A percentile compares a stretch with the other conserved stretches of the same genome.
phyloP scores from a whole-genome alignment of 1,139 yeast species.

The Yamadazyma kanchanaburiensis region DNA sequence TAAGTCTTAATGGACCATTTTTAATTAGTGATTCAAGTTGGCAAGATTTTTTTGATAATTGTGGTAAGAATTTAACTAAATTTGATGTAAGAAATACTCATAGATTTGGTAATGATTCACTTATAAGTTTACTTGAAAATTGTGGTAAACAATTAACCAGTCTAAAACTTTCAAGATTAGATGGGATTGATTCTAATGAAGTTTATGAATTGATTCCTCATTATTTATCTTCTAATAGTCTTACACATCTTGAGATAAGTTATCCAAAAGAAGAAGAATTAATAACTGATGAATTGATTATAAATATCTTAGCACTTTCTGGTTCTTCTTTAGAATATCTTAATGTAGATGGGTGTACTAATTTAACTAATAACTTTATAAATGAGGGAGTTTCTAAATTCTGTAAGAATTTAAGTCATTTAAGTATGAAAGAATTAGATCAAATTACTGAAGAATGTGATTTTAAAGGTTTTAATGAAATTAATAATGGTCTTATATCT shows the following conservation, averaged over 20 bases:
- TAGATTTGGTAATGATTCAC: conserved; percentile 66
- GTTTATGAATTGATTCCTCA: conserved; percentile 67
- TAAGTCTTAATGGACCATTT: conserved; percentile 84
- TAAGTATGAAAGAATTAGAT: conserved; percentile 55
- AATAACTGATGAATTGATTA: conserved; percentile 66
- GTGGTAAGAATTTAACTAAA: conserved; percentile 23
- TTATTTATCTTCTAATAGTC: conserved; percentile 40
- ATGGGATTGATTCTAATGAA: conserved; percentile 58
- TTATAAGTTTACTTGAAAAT: conserved; percentile 58
- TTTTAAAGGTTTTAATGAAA: conserved; percentile 35
- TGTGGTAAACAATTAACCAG: conserved; percentile 55
- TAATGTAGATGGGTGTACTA: conserved; percentile 68
- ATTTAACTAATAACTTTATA: conserved; percentile 62
- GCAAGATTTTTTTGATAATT: conserved; percentile 64
- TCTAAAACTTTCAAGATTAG: conserved; percentile 59
- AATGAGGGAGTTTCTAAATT: conserved; percentile 57
- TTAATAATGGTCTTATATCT: conserved; percentile 55
- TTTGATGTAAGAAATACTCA: conserved; percentile 81
- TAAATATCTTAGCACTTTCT: conserved; percentile 58
- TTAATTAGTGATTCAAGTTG: conserved; percentile 72
- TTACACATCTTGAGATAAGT: conserved; percentile 64
- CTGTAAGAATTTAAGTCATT: conserved; percentile 49
- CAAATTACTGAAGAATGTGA: conserved; percentile 66
- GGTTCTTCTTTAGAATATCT: conserved; percentile 61
- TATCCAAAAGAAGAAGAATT: conserved; percentile 64